These are phyloP conservation scores for Cordyceps pruinosa DNA, from an alignment of 2,329 filamentous ascomycete genomes.

Conservation along the genomic window DNA sequence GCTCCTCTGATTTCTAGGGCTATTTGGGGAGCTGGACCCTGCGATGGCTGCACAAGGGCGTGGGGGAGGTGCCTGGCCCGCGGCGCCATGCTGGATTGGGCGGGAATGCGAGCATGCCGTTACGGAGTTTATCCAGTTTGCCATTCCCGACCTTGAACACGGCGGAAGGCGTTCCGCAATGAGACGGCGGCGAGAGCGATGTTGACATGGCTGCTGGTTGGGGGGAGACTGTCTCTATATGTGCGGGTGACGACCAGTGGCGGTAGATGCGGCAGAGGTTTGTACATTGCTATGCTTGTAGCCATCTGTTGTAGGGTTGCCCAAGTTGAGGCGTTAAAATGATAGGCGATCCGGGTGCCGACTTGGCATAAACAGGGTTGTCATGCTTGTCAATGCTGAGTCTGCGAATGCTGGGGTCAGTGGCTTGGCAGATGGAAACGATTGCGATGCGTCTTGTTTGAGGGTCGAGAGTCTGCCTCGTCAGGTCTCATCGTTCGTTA, in stretches of 20 bases:
- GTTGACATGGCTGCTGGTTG: neutral
- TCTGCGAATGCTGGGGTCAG: neutral
- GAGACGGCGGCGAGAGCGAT: neutral
- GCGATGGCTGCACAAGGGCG: neutral
- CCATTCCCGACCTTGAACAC: neutral
- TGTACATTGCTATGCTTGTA: no score
- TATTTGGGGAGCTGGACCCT: neutral
- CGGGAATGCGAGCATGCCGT: neutral
- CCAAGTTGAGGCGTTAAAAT: neutral
- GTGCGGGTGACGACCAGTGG: neutral
- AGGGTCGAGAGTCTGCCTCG: neutral
- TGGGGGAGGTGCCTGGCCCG: neutral
- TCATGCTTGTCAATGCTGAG: neutral
- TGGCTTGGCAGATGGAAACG: neutral
- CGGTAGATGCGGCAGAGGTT: no score
- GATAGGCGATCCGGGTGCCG: neutral
- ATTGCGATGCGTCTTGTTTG: neutral
- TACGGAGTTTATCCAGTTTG: neutral
- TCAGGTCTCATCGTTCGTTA: neutral
- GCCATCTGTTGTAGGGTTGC: neutral
- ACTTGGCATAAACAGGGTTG: neutral
- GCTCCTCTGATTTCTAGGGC: neutral
- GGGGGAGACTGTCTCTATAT: neutral
- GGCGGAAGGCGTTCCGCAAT: neutral
- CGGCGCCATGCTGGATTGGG: conserved; percentile 1